phyloP scores from a whole-genome alignment of 306 rosid species.

The Ormosia emarginata region DNA sequence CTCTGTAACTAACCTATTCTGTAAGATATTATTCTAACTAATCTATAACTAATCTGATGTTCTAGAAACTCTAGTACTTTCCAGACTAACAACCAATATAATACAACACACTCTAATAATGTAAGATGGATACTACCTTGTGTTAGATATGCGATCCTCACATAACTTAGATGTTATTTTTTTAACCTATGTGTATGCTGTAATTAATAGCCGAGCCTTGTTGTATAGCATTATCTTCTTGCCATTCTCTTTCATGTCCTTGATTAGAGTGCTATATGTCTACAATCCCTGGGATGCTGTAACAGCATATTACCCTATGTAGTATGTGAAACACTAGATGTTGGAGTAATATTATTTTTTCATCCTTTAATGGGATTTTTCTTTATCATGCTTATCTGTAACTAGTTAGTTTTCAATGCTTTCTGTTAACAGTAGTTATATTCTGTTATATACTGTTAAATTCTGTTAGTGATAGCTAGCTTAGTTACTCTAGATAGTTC shows the following conservation, averaged over 20 bases:
- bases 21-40: too few species aligned
- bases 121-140: not conserved
- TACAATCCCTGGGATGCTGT: slow-evolving; percentile 10
- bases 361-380: not conserved
- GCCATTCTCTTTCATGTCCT: not conserved
- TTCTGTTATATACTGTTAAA: too few species aligned
- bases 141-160: not conserved
- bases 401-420: too few species aligned
- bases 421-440: too few species aligned
- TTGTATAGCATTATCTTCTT: slow-evolving; percentile 14
- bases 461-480: too few species aligned
- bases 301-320: slow-evolving; percentile 1
- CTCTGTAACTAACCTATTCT: too few species aligned
- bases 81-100: too few species aligned
- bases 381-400: too few species aligned
- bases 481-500: too few species aligned
- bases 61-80: too few species aligned
- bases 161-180: not conserved
- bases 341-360: not conserved
- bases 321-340: slow-evolving; percentile 13
- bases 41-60: too few species aligned
- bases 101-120: not conserved
- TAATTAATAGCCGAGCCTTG: not conserved
- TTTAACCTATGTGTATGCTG: not conserved
- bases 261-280: not conserved